A percentile compares a stretch with the other conserved stretches of the same genome.
These are phyloP conservation scores for Rhexocercosporidium sp. DNA, from an alignment of 2,329 filamentous ascomycete species.

Conservation along the genomic window DNA sequence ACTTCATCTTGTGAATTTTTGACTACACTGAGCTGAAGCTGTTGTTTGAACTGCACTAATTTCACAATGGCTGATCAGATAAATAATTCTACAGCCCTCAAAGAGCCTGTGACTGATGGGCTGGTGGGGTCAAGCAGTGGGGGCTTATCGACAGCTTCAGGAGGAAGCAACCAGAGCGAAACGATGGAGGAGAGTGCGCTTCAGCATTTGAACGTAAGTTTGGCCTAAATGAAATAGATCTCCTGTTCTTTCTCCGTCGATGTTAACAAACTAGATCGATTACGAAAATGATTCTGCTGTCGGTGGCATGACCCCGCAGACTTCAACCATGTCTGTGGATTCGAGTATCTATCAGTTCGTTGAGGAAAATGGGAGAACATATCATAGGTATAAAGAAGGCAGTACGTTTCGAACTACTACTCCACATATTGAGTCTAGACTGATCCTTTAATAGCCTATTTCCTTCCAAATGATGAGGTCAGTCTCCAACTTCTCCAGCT, in stretches of 20 bases:
- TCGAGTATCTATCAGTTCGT: constrained; percentile 19
- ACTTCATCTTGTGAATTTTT: too few relatives aligned
- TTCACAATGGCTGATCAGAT: not conserved
- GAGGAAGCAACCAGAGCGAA: not conserved
- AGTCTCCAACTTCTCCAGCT: not conserved
- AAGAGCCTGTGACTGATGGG: not conserved
- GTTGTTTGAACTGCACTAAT: too few relatives aligned
- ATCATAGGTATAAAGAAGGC: constrained; percentile 51
- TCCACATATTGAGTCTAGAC: not conserved
- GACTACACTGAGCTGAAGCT: too few relatives aligned
- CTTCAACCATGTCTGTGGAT: constrained; percentile 2
- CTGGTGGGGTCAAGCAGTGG: not conserved
- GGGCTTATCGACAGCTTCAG: not conserved
- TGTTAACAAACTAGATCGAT: not conserved
- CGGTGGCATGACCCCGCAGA: constrained; percentile 16
- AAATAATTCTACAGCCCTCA: not conserved
- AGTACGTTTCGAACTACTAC: constrained; percentile 16
- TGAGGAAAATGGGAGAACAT: constrained; percentile 54
- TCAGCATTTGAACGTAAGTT: constrained; percentile 10
- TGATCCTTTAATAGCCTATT: constrained; percentile 31
- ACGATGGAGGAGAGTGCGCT: constrained; percentile 13
- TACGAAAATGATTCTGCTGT: constrained; percentile 17
- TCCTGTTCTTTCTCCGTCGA: not conserved
- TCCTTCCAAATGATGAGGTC: constrained; percentile 34
- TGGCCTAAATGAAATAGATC: too few relatives aligned